Percentiles rank a stretch among this genome's conserved stretches.
Evolutionary conservation across 148 eudicot species (phyloP).

Genomic region (Silene uniflora): DNA sequence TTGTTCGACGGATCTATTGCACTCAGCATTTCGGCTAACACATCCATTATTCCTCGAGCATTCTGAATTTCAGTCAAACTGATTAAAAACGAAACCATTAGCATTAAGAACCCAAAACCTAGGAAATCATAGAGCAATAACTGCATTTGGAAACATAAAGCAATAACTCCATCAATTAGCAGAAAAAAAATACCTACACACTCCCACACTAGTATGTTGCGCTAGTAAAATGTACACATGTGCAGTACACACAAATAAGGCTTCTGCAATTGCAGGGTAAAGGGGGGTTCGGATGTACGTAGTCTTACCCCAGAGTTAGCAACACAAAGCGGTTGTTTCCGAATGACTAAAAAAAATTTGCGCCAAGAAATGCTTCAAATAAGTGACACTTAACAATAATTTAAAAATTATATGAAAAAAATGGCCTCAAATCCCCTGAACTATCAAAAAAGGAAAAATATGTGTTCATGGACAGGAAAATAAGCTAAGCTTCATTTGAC

Average conservation of each 20-base stretch:
- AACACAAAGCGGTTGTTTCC: too few species aligned
- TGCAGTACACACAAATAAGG: neutral
- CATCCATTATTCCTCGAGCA: constrained; percentile 87
- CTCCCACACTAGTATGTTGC: neutral
- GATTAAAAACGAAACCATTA: constrained; percentile 18
- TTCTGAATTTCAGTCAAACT: constrained; percentile 86
- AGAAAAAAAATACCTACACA: neutral
- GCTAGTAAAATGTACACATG: neutral
- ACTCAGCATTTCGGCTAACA: constrained; percentile 84
- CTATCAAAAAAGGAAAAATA: neutral
- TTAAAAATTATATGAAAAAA: neutral
- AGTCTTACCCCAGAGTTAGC: too few species aligned
- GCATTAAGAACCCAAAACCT: neutral
- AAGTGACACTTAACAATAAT: too few species aligned
- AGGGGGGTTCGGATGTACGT: too few species aligned
- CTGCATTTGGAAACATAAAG: too few species aligned
- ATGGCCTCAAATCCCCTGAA: neutral
- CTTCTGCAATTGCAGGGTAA: too few species aligned
- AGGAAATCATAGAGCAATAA: neutral
- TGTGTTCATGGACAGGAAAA: neutral
- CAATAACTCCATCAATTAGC: neutral
- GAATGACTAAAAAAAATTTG: too few species aligned
- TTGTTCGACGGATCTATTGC: constrained; percentile 83
- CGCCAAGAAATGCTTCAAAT: too few species aligned
- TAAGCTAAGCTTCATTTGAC: neutral